These are phyloP conservation scores for Sugiyamaella paludigena DNA, from an alignment of 1,139 yeast species.

Conservation along the genomic window DNA sequence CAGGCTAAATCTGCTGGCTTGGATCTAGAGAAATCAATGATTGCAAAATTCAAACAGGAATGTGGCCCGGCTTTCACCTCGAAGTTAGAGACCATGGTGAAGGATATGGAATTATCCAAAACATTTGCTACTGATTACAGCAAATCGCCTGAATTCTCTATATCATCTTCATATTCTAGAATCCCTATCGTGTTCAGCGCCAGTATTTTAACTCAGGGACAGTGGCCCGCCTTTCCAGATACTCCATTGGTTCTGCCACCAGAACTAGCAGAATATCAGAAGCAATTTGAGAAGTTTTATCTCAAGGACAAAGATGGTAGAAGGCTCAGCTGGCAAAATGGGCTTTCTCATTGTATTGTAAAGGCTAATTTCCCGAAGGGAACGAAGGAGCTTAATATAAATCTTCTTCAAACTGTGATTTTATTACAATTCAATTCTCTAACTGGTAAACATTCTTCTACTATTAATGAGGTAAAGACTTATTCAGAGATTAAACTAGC, in stretches of 20 bases:
- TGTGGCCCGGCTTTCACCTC: slow-evolving; percentile 37
- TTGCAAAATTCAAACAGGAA: slow-evolving; percentile 33
- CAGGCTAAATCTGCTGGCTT: slow-evolving; percentile 31
- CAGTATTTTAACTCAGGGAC: slow-evolving; percentile 34
- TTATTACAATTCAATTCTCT: slow-evolving; percentile 32
- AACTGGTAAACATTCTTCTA: not conserved
- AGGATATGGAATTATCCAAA: slow-evolving; percentile 35
- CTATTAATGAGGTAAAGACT: slow-evolving; percentile 22
- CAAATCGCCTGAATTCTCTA: slow-evolving; percentile 25
- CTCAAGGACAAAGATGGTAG: slow-evolving; percentile 22
- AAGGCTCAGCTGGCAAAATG: slow-evolving; percentile 36
- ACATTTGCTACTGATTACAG: slow-evolving; percentile 26
- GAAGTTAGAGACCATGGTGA: slow-evolving; percentile 38
- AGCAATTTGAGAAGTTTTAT: slow-evolving; percentile 30
- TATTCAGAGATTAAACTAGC: slow-evolving; percentile 26
- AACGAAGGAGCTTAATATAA: slow-evolving; percentile 33
- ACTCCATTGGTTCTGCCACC: slow-evolving; percentile 32
- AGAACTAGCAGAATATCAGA: slow-evolving; percentile 25
- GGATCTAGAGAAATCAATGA: slow-evolving; percentile 32
- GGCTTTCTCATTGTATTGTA: slow-evolving; percentile 34
- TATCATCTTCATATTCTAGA: slow-evolving; percentile 2
- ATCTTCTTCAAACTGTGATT: slow-evolving; percentile 34
- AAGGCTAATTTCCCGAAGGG: slow-evolving; percentile 36
- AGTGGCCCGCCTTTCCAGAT: slow-evolving; percentile 39
- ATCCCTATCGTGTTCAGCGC: slow-evolving; percentile 28